Evolutionary conservation across 257 asterid genomes (phyloP).

Genomic region (Plantago major): DNA sequence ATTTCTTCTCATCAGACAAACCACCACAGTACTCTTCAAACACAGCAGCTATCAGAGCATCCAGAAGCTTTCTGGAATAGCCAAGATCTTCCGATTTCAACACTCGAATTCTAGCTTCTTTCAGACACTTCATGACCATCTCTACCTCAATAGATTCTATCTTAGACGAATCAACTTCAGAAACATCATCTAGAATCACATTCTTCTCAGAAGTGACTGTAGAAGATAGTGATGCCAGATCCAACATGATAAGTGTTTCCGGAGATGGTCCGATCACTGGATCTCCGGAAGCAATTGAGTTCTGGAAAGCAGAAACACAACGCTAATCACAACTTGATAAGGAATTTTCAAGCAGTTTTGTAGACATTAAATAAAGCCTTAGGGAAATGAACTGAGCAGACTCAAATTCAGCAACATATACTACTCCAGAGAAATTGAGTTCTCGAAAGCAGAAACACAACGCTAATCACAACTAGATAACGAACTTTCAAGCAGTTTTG

Average conservation of each 20-base stretch:
- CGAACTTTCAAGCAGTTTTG: too few relatives aligned
- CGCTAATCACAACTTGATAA: too few relatives aligned
- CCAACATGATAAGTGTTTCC: constrained; percentile 26
- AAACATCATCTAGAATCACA: constrained; percentile 4
- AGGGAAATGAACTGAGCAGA: too few relatives aligned
- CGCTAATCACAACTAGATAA: too few relatives aligned
- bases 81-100: constrained; percentile 38
- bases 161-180: constrained; percentile 19
- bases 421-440: too few relatives aligned
- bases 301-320: constrained; percentile 22
- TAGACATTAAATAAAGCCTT: too few relatives aligned
- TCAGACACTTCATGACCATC: constrained; percentile 39
- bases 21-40: constrained; percentile 41
- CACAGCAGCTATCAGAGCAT: constrained; percentile 31
- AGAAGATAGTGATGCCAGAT: constrained; percentile 33
- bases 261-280: constrained; percentile 25
- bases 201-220: constrained; percentile 21
- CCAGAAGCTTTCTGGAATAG: constrained; percentile 49
- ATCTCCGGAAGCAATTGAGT: constrained; percentile 21
- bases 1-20: constrained; percentile 35
- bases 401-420: too few relatives aligned
- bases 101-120: constrained; percentile 44
- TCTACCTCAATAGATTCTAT: constrained; percentile 40
- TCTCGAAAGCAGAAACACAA: too few relatives aligned
- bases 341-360: too few relatives aligned